A percentile compares a stretch with the other conserved stretches of the same genome.
These are phyloP conservation scores for Penicillium ochrochloron DNA, from an alignment of 495 filamentous ascomycete genomes.

Conservation along the genomic window DNA sequence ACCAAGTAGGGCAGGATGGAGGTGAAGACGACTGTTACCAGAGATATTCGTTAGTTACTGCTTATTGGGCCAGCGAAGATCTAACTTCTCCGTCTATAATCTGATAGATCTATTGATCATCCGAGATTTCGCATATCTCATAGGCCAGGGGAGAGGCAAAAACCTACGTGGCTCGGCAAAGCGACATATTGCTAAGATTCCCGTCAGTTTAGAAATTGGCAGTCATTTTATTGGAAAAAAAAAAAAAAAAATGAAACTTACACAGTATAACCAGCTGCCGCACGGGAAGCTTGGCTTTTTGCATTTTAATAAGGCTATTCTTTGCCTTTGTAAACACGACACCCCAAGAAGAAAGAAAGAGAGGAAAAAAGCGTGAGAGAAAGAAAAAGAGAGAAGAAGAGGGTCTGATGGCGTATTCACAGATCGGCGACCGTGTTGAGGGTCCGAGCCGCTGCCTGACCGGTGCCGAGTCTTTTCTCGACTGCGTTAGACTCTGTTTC, in stretches of 20 bases:
- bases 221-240: not conserved
- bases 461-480: slow-evolving; percentile 4
- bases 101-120: not conserved
- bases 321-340: not conserved
- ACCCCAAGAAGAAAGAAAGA: not conserved
- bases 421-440: slow-evolving; percentile 8
- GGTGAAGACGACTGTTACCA: slow-evolving; percentile 67
- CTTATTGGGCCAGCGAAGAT: not conserved
- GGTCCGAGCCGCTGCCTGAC: slow-evolving; percentile 12
- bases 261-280: slow-evolving; percentile 65
- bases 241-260: slow-evolving; percentile 45
- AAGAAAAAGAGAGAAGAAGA: not conserved
- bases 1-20: slow-evolving; percentile 86
- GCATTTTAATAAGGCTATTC: slow-evolving; percentile 25
- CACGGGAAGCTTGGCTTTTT: slow-evolving; percentile 49
- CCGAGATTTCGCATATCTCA: not conserved
- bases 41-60: slow-evolving; percentile 1
- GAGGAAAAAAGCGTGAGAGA: not conserved
- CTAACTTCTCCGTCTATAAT: not conserved
- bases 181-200: slow-evolving; percentile 60
- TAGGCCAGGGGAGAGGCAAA: not conserved
- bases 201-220: slow-evolving; percentile 4
- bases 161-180: slow-evolving; percentile 77
- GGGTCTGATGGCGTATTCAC: not conserved
- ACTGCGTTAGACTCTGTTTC: not conserved